Evolutionary conservation across 441 rosid species (phyloP).

Genomic region (Populus hybrid): DNA sequence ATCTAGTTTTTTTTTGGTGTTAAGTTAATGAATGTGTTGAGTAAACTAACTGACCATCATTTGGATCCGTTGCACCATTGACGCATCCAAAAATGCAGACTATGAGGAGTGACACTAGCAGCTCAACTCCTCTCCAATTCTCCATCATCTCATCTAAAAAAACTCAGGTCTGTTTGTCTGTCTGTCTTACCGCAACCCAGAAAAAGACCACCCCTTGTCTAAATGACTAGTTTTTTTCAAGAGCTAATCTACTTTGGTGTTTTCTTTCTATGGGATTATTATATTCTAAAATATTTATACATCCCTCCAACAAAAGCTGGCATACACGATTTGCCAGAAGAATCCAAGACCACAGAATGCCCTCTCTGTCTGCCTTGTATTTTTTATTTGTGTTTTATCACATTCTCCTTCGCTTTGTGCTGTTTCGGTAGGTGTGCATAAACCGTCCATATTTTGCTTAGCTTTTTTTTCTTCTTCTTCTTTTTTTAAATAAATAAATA

Average conservation of each 20-base stretch:
- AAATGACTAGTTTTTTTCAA: background rate
- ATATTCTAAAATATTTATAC: background rate
- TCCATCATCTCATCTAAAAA: constrained; percentile 30
- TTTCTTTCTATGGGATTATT: background rate
- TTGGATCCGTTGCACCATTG: constrained; percentile 73
- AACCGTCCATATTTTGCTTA: background rate
- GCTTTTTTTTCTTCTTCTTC: too few species aligned
- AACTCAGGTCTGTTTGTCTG: background rate
- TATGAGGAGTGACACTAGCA: constrained; percentile 18
- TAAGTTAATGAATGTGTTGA: background rate
- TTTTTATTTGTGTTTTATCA: background rate
- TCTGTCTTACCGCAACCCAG: background rate
- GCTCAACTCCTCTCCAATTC: constrained; percentile 30
- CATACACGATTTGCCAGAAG: constrained; percentile 75
- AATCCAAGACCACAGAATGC: constrained; percentile 62
- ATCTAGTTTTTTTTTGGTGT: too few species aligned
- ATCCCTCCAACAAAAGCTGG: constrained; percentile 23
- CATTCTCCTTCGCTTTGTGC: background rate
- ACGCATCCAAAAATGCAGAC: constrained; percentile 65
- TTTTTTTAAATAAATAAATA: background rate
- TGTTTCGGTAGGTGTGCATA: constrained; percentile 34
- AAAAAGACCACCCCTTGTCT: background rate
- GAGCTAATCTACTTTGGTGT: background rate
- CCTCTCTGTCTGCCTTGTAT: background rate
- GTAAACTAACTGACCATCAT: constrained; percentile 59